Conservation (phyloP, 345 rosid species). For the Murraya paniculata region DNA sequence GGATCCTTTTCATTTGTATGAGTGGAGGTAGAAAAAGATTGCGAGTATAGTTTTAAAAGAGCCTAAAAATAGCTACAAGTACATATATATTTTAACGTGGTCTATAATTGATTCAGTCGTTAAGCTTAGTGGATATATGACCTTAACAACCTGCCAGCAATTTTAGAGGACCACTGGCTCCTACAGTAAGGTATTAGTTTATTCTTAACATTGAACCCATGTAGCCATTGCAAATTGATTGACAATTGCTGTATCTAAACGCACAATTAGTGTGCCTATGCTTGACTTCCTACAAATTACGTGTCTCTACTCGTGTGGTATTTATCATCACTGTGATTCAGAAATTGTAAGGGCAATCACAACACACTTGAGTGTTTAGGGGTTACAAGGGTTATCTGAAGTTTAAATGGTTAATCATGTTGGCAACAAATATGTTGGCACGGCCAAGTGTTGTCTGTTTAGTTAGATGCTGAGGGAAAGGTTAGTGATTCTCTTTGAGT, state of each 20-base stretch:
- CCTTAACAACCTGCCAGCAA: background rate
- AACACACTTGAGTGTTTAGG: background rate
- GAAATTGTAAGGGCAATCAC: background rate
- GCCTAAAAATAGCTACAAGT: background rate
- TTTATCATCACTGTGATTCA: background rate
- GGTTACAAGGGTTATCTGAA: background rate
- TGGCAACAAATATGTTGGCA: background rate
- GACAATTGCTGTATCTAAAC: background rate
- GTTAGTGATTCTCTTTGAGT: background rate
- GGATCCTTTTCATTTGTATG: background rate
- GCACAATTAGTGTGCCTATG: background rate
- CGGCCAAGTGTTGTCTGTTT: background rate
- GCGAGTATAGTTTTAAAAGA: background rate
- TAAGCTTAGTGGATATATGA: background rate
- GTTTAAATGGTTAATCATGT: background rate
- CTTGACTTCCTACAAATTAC: background rate
- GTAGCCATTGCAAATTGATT: background rate
- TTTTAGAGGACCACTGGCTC: background rate
- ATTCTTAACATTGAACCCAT: background rate
- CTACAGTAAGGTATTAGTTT: background rate
- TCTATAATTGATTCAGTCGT: background rate
- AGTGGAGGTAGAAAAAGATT: background rate
- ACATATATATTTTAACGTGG: background rate
- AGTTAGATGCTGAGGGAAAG: background rate
- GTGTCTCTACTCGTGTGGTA: background rate